A percentile compares a stretch with the other conserved stretches of the same genome.
These are phyloP conservation scores for Aphanomyces stellatus DNA, from an alignment of 352 stramenopile genomes.

Conservation along the genomic window DNA sequence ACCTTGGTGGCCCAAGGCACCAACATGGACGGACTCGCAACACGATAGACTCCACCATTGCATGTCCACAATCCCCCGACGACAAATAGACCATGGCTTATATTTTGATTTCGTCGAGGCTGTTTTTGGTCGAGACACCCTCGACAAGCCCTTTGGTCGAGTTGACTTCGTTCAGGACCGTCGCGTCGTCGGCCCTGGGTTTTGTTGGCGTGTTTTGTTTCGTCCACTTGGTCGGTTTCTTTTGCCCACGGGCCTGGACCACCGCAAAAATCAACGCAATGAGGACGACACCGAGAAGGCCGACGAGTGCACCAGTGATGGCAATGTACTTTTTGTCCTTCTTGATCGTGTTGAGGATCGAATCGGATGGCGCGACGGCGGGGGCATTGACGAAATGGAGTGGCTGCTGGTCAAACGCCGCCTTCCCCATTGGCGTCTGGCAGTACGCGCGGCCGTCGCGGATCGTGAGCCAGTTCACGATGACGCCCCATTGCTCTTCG, in stretches of 20 bases:
- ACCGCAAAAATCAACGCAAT: not conserved
- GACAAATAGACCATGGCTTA: no score
- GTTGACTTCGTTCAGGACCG: not conserved
- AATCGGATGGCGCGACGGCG: not conserved
- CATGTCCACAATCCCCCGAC: no score
- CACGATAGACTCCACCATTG: no score
- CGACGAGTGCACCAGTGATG: conserved; percentile 9
- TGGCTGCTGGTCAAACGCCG: conserved; percentile 2
- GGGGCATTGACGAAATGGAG: conserved; percentile 4
- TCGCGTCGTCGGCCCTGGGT: not conserved
- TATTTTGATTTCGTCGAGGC: conserved; percentile 2
- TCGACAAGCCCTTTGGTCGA: not conserved
- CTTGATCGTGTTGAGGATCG: conserved; percentile 6
- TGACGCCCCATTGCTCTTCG: conserved; percentile 13
- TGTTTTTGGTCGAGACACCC: conserved; percentile 3
- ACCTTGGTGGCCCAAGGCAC: no score
- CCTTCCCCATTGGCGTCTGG: not conserved
- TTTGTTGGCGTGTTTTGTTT: not conserved
- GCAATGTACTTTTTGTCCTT: conserved; percentile 18
- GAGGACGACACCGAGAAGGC: conserved; percentile 1
- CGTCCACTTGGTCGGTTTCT: not conserved
- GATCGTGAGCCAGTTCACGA: conserved; percentile 15
- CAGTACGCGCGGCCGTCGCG: conserved; percentile 13
- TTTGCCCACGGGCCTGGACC: not conserved
- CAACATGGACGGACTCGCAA: no score